Base-by-base conservation (phyloP, 2,329 filamentous ascomycete genomes). In the Diaporthe citrichinensis region DNA sequence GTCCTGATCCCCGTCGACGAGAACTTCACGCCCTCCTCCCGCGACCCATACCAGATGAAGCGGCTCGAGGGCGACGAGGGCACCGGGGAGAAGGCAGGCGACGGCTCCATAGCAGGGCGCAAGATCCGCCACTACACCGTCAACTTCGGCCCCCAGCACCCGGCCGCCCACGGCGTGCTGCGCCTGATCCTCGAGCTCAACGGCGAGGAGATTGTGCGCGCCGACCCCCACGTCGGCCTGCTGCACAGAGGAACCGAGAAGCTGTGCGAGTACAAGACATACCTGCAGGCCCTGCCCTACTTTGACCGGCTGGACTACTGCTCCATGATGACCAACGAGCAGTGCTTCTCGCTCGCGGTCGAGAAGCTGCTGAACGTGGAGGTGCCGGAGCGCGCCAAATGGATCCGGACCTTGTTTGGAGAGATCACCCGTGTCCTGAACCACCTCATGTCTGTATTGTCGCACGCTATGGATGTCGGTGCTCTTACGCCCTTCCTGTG, bases 291-390 rank as follows among this genome's bases (percentile, higher is more conserved):
- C 75, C 89, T 99, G 83, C 97, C 97, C 74, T 99, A 99, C 89
- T 99, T 99, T 84, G 97, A 99, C 87, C 95, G 97, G 81, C 90
- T 99, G 85, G 97, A 99, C 87, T 99, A 99, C 86, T 96, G 98
- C 80, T 98, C 95, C 82, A 99, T 99, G 97, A 99, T 99, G 97
- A 99, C 97, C 82, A 99, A 99, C 86, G 97, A 99, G 90, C 97
- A 99, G 87, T 98, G 95, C 84, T 99, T 95, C 86, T 92, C 95
- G 51, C 90, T 99, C 79, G 97, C 95, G 28, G 96, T 98, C 74
- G 97, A 99, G 91, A 99, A 99, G 90, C 90, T 99, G 77, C 89
- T 99, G 81, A 99, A 99, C 86, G 90, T 99, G 79, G 97, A 99
- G 84, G 94, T 99, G 78, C 97, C 97, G 34, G 94, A 97, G 79